Percentiles rank a stretch among this genome's conserved stretches.
Evolutionary conservation across 2,329 filamentous ascomycete genomes (phyloP).

Genomic region (Malbranchea zuffiana): DNA sequence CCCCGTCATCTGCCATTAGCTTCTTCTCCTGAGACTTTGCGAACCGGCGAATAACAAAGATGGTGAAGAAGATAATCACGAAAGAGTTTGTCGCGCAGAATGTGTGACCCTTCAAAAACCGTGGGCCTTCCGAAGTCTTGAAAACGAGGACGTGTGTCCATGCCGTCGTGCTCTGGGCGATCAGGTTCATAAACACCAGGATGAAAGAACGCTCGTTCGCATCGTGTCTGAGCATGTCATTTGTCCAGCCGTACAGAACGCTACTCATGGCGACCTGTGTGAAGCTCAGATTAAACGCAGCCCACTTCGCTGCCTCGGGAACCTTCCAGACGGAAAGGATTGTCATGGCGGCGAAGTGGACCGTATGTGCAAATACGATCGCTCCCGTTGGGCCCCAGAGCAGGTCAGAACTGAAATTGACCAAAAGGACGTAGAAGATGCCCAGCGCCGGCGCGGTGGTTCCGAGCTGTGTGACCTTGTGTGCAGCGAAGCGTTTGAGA

Average conservation of each 20-base stretch:
- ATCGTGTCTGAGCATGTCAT: constrained; percentile 38
- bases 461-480: constrained; percentile 43
- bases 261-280: constrained; percentile 43
- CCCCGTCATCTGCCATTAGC: neutral
- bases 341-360: constrained; percentile 45
- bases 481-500: constrained; percentile 37
- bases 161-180: constrained; percentile 46
- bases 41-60: neutral
- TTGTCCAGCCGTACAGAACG: constrained; percentile 48
- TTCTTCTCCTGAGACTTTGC: neutral
- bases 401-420: constrained; percentile 47
- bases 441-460: constrained; percentile 45
- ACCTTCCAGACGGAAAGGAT: constrained; percentile 48
- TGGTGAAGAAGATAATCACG: neutral
- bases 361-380: constrained; percentile 41
- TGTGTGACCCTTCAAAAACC: constrained; percentile 35
- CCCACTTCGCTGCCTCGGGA: constrained; percentile 45
- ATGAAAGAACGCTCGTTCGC: constrained; percentile 41
- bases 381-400: constrained; percentile 44
- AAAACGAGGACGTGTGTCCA: constrained; percentile 48
- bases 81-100: constrained; percentile 22
- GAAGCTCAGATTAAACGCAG: constrained; percentile 43
- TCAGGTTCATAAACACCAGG: constrained; percentile 42
- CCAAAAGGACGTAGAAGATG: constrained; percentile 45
- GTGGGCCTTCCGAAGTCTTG: constrained; percentile 35